Evolutionary conservation across 1,284 basidiomycete species (phyloP).

Genomic region (Boletus albobrunnescens): DNA sequence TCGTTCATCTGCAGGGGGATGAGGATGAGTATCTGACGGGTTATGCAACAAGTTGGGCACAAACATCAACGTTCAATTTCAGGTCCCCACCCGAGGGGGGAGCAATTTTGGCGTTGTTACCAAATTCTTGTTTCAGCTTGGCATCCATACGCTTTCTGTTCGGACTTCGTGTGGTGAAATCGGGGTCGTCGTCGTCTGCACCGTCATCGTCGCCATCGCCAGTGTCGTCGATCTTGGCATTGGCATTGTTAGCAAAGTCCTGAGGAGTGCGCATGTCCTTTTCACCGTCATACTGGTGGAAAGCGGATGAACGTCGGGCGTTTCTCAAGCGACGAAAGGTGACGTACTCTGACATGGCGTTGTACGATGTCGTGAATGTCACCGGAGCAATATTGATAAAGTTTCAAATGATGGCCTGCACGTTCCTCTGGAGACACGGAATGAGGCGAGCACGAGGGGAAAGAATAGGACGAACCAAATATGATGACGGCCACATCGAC

Average conservation of each 20-base stretch:
- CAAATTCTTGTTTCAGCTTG: constrained; percentile 32
- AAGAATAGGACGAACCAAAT: constrained; percentile 41
- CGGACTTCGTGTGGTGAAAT: constrained; percentile 20
- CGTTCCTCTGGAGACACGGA: constrained; percentile 42
- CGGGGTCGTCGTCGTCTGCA: constrained; percentile 32
- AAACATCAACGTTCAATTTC: constrained; percentile 26
- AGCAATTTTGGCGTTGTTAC: constrained; percentile 16
- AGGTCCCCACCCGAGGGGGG: constrained; percentile 20
- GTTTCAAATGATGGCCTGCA: constrained; percentile 52
- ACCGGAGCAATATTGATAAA: constrained; percentile 60
- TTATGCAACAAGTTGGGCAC: constrained; percentile 7
- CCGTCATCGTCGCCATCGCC: constrained; percentile 44
- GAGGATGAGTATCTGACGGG: constrained; percentile 5
- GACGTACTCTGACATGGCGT: constrained; percentile 44
- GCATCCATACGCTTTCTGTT: constrained; percentile 25
- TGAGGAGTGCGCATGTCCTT: constrained; percentile 46
- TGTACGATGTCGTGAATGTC: constrained; percentile 52
- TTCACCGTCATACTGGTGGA: constrained; percentile 49
- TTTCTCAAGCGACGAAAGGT: background rate
- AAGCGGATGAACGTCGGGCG: background rate
- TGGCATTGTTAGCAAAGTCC: constrained; percentile 41
- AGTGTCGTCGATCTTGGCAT: constrained; percentile 38
- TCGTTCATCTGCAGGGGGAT: constrained; percentile 29
- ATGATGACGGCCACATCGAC: constrained; percentile 61
- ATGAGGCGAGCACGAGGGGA: background rate